A percentile compares a stretch with the other conserved stretches of the same genome.
phyloP scores from a whole-genome alignment of 371 early-diverging fungal genomes.

The Mucor indicus region DNA sequence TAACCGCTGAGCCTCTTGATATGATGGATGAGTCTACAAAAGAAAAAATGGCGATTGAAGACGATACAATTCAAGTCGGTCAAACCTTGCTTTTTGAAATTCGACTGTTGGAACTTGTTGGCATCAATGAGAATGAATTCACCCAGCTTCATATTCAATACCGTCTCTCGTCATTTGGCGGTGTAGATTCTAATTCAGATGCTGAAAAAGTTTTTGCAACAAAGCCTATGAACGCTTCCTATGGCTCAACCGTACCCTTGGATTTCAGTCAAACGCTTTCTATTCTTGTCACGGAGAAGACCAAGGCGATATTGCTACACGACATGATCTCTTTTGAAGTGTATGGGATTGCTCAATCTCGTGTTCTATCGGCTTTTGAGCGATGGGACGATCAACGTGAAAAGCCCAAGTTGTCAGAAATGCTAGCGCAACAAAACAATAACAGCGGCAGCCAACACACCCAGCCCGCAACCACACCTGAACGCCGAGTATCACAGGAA shows the following conservation, averaged over 20 bases:
- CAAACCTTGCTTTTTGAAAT: slow-evolving; percentile 66
- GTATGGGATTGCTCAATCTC: slow-evolving; percentile 53
- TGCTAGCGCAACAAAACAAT: slow-evolving; percentile 6
- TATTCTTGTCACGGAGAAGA: slow-evolving; percentile 34
- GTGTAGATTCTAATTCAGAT: slow-evolving; percentile 21
- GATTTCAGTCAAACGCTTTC: slow-evolving; percentile 61
- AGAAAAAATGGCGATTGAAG: background rate
- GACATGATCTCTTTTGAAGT: slow-evolving; percentile 54
- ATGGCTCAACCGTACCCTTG: slow-evolving; percentile 41
- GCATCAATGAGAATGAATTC: slow-evolving; percentile 61
- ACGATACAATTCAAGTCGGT: slow-evolving; percentile 25
- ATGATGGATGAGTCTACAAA: background rate
- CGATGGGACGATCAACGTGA: slow-evolving; percentile 56
- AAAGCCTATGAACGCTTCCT: slow-evolving; percentile 49
- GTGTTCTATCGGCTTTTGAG: slow-evolving; percentile 46
- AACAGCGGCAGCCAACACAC: background rate
- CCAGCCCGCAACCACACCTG: background rate
- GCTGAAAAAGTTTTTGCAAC: slow-evolving; percentile 61
- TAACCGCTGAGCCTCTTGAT: slow-evolving; percentile 1
- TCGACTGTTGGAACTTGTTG: slow-evolving; percentile 58
- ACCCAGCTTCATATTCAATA: slow-evolving; percentile 80
- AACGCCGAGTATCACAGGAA: slow-evolving; percentile 52
- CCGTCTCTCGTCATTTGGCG: slow-evolving; percentile 57
- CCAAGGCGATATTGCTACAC: slow-evolving; percentile 32
- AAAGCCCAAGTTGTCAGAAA: slow-evolving; percentile 23